These are phyloP conservation scores for Trifolium pratense DNA, from an alignment of 306 rosid genomes.

Conservation along the genomic window DNA sequence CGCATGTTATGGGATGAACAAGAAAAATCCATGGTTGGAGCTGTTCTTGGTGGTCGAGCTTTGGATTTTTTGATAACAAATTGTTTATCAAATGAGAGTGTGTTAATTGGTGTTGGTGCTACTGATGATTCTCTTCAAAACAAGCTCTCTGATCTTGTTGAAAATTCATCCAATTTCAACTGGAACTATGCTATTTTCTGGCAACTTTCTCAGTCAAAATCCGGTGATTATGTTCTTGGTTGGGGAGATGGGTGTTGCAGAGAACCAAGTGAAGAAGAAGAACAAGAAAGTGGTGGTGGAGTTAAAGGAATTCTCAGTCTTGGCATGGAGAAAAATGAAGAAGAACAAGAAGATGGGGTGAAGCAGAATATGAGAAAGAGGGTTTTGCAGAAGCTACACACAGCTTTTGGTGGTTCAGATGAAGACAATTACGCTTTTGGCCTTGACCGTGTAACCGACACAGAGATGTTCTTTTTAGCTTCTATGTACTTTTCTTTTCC, in stretches of 20 bases:
- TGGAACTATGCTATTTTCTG: slow-evolving; percentile 98
- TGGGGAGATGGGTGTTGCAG: slow-evolving; percentile 98
- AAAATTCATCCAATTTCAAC: slow-evolving; percentile 72
- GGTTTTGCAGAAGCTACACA: slow-evolving; percentile 85
- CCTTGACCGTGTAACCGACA: slow-evolving; percentile 80
- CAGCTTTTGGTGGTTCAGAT: slow-evolving; percentile 76
- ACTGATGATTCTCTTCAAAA: slow-evolving; percentile 65
- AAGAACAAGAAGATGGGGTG: slow-evolving; percentile 52
- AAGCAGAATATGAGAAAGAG: slow-evolving; percentile 79
- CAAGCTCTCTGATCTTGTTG: slow-evolving; percentile 92
- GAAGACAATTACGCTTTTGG: slow-evolving; percentile 85
- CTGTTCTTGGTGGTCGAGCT: slow-evolving; percentile 75
- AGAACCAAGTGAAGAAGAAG: slow-evolving; percentile 81
- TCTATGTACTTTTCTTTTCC: slow-evolving; percentile 96
- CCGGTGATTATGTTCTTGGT: slow-evolving; percentile 79
- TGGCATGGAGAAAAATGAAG: slow-evolving; percentile 48
- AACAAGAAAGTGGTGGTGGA: slow-evolving; percentile 33
- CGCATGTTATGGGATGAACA: slow-evolving; percentile 59
- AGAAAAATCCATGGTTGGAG: slow-evolving; percentile 68
- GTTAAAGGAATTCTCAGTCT: slow-evolving; percentile 44
- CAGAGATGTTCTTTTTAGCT: slow-evolving; percentile 89
- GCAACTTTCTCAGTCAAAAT: slow-evolving; percentile 81
- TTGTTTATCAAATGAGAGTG: slow-evolving; percentile 65
- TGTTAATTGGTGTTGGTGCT: slow-evolving; percentile 66
- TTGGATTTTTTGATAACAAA: slow-evolving; percentile 64